Evolutionary conservation across 2,329 filamentous ascomycete genomes (phyloP).

Genomic region (Fusarium stilboides): DNA sequence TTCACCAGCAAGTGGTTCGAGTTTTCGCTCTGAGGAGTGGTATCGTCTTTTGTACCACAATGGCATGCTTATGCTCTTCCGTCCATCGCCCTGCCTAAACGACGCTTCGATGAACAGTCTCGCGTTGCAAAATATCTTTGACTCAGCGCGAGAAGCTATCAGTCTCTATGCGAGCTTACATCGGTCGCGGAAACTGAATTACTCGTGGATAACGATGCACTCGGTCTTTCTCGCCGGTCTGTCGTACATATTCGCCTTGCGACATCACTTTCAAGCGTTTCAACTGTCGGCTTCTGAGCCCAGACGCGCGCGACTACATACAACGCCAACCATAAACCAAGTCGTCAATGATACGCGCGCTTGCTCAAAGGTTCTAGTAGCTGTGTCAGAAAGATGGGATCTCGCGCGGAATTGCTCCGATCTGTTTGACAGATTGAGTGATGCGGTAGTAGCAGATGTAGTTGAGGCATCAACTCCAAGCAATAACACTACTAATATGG

Average conservation of each 20-base stretch:
- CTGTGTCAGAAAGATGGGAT: conserved; percentile 61
- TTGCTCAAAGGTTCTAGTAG: conserved; percentile 62
- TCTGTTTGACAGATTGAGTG: conserved; percentile 60
- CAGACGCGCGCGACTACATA: conserved; percentile 38
- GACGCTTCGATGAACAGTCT: conserved; percentile 47
- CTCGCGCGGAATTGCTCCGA: conserved; percentile 58
- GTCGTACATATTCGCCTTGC: conserved; percentile 60
- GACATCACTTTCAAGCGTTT: conserved; percentile 57
- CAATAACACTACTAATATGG: background rate
- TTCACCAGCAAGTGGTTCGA: conserved; percentile 52
- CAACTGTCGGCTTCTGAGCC: conserved; percentile 28
- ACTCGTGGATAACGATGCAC: conserved; percentile 65
- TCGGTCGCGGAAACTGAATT: conserved; percentile 62
- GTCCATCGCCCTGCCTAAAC: conserved; percentile 56
- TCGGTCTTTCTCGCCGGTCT: conserved; percentile 64
- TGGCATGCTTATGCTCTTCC: conserved; percentile 59
- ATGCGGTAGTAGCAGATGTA: conserved; percentile 59
- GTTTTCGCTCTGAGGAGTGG: conserved; percentile 60
- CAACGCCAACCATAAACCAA: conserved; percentile 58
- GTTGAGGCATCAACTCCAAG: conserved; percentile 46
- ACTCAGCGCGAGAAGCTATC: conserved; percentile 58
- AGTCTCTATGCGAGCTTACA: conserved; percentile 61
- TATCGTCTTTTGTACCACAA: conserved; percentile 62
- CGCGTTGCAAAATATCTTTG: conserved; percentile 57
- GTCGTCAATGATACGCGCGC: conserved; percentile 60